Evolutionary conservation across 495 filamentous ascomycete genomes (phyloP).

Genomic region (Hyphodiscus hymeniophilus): DNA sequence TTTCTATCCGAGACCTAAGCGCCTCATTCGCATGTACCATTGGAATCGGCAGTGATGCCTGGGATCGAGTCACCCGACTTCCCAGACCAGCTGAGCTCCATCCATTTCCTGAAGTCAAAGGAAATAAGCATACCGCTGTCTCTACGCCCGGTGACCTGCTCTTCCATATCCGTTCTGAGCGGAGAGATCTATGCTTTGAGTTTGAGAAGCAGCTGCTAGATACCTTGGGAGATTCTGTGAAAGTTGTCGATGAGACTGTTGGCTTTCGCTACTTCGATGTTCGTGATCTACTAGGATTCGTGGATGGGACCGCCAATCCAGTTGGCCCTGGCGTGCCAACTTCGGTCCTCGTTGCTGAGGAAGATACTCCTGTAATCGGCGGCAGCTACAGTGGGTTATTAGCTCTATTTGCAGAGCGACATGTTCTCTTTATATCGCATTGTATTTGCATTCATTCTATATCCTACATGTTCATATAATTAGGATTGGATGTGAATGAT

Average conservation of each 20-base stretch:
- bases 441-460: no score
- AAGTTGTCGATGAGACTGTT: slow-evolving; percentile 41
- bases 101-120: slow-evolving; percentile 39
- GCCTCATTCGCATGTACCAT: slow-evolving; percentile 44
- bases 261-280: slow-evolving; percentile 54
- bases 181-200: slow-evolving; percentile 49
- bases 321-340: slow-evolving; percentile 37
- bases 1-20: slow-evolving; percentile 41
- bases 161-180: slow-evolving; percentile 49
- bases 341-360: slow-evolving; percentile 37
- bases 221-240: slow-evolving; percentile 36
- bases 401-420: no score
- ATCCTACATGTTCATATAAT: no score
- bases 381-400: slow-evolving; percentile 52
- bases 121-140: slow-evolving; percentile 35
- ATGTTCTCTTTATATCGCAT: no score
- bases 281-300: slow-evolving; percentile 50
- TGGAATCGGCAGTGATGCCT: slow-evolving; percentile 43
- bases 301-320: slow-evolving; percentile 52
- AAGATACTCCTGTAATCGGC: slow-evolving; percentile 30
- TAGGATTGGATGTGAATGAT: no score
- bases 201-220: slow-evolving; percentile 47
- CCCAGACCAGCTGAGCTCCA: slow-evolving; percentile 43
- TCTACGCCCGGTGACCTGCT: slow-evolving; percentile 48
- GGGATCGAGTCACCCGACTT: slow-evolving; percentile 36